Evolutionary conservation across 768 basidiomycete genomes (phyloP).

Genomic region (Hygrophoropsis aurantiaca): DNA sequence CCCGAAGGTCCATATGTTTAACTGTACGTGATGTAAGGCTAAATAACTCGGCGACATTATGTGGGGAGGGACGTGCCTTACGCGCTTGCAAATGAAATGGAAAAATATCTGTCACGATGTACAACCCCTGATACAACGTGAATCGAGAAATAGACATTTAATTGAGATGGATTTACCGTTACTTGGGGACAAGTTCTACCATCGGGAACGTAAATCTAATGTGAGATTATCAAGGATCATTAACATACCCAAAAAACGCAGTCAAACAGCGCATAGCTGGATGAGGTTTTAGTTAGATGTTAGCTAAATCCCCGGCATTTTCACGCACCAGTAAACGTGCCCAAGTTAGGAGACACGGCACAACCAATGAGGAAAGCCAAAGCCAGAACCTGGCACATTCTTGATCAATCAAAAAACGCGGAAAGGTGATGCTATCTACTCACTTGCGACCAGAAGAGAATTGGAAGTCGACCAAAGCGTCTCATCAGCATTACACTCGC

Average conservation of each 20-base stretch:
- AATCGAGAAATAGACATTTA: background rate
- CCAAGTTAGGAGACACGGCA: constrained; percentile 56
- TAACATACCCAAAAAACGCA: constrained; percentile 52
- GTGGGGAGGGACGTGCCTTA: constrained; percentile 39
- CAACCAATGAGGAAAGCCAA: constrained; percentile 57
- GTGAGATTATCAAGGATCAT: too few relatives aligned
- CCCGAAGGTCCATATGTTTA: constrained; percentile 74
- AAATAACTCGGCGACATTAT: background rate
- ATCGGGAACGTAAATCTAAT: too few relatives aligned
- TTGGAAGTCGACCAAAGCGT: constrained; percentile 61
- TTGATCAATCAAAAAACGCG: background rate
- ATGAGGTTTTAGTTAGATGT: background rate
- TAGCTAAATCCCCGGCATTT: background rate
- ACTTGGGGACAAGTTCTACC: constrained; percentile 59
- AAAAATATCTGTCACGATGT: constrained; percentile 61
- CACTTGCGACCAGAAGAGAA: constrained; percentile 74
- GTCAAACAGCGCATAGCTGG: constrained; percentile 59
- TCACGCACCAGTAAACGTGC: constrained; percentile 53
- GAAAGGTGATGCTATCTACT: constrained; percentile 5
- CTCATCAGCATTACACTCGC: constrained; percentile 63
- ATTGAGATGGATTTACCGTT: constrained; percentile 32
- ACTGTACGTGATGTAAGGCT: constrained; percentile 29
- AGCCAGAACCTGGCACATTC: constrained; percentile 44
- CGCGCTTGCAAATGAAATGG: constrained; percentile 71
- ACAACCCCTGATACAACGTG: constrained; percentile 44